Evolutionary conservation across 768 basidiomycete genomes (phyloP).

Genomic region (Hericium coralloides): DNA sequence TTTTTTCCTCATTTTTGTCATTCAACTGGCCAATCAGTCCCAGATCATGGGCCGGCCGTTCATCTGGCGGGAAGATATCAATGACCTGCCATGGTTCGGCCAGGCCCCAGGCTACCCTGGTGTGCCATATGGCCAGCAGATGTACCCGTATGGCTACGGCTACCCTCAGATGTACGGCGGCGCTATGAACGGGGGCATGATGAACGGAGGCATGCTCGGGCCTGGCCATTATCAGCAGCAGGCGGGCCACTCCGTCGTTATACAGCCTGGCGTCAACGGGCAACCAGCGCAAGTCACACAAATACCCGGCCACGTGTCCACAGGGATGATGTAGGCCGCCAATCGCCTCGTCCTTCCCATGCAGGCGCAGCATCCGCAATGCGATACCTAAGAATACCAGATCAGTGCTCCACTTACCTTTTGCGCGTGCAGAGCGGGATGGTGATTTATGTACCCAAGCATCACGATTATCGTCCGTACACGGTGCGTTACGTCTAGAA

Average conservation of each 20-base stretch:
- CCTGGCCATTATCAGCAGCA: conserved; percentile 37
- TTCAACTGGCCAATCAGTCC: conserved; percentile 8
- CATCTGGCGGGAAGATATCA: conserved; percentile 13
- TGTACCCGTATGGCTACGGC: conserved; percentile 5
- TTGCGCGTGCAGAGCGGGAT: neutral
- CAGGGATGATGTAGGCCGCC: neutral
- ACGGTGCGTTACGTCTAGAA: neutral
- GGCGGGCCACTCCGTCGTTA: conserved; percentile 56
- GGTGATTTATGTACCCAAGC: neutral
- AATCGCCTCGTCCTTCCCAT: neutral
- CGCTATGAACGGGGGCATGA: conserved; percentile 8
- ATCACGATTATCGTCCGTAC: neutral
- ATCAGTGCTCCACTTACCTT: neutral
- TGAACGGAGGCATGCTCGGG: conserved; percentile 17
- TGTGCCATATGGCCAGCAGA: neutral
- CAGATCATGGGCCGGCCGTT: conserved; percentile 7
- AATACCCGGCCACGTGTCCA: conserved; percentile 32
- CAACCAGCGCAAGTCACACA: conserved; percentile 53
- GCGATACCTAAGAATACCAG: neutral
- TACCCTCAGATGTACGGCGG: neutral
- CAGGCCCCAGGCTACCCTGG: conserved; percentile 14
- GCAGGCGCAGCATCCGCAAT: neutral
- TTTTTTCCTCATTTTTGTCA: conserved; percentile 10
- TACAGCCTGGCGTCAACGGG: conserved; percentile 59
- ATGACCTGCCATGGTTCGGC: conserved; percentile 13